Conservation (phyloP, 176 grass and related monocot genomes). For the Urochloa ruziziensis region DNA sequence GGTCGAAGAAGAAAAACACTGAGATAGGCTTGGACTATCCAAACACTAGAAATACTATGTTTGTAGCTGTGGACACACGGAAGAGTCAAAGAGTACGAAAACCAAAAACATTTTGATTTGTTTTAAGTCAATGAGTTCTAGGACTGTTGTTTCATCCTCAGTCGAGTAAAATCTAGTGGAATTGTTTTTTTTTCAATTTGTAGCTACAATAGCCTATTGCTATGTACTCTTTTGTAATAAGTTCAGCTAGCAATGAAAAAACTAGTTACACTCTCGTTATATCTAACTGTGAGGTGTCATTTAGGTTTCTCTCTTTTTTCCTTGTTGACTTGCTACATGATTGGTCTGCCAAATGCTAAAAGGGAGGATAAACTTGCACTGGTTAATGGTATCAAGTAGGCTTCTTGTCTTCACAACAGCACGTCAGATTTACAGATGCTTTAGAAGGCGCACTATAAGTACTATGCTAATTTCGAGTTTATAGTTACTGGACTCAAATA, state of each 20-base stretch:
- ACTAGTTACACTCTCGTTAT: background rate
- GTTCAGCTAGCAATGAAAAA: background rate
- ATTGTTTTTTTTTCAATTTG: background rate
- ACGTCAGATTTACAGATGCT: too few relatives aligned
- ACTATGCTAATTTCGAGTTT: background rate
- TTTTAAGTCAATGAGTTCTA: slow-evolving; percentile 6
- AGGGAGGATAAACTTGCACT: too few relatives aligned
- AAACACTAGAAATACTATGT: slow-evolving; percentile 12
- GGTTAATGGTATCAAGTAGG: too few relatives aligned
- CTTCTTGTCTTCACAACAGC: too few relatives aligned
- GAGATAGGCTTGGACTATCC: background rate
- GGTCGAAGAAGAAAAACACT: background rate
- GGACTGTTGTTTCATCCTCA: too few relatives aligned
- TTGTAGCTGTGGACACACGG: slow-evolving; percentile 20
- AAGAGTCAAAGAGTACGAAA: slow-evolving; percentile 35
- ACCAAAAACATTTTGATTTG: slow-evolving; percentile 19
- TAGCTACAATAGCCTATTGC: background rate
- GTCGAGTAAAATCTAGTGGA: background rate
- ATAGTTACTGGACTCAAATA: background rate
- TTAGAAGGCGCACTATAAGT: too few relatives aligned
- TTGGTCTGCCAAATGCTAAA: too few relatives aligned
- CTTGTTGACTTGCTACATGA: background rate
- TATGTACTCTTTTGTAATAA: slow-evolving; percentile 21
- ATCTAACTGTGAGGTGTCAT: background rate
- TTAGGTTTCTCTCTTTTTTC: slow-evolving; percentile 5